phyloP scores from a whole-genome alignment of 225 moss, liverwort and hornwort genomes.

The Pseudoscleropodium purum region DNA sequence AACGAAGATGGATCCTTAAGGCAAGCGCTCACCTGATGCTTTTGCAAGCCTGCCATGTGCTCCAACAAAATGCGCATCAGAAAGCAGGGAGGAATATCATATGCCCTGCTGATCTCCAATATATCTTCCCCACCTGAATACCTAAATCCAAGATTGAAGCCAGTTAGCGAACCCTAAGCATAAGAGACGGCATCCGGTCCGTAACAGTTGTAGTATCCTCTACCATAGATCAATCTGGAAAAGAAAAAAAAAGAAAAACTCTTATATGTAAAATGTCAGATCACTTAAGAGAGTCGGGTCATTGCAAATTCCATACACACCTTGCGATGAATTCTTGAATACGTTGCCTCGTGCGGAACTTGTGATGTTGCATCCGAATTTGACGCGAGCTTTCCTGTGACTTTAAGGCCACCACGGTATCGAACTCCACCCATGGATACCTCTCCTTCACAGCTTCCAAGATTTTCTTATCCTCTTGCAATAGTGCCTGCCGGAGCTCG shows the following conservation, averaged over 20 bases:
- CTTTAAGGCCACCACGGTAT: slow-evolving; percentile 54
- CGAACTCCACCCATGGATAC: slow-evolving; percentile 46
- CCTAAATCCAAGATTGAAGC: slow-evolving; percentile 4
- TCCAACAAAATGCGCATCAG: slow-evolving; percentile 60
- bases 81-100: slow-evolving; percentile 46
- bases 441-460: slow-evolving; percentile 33
- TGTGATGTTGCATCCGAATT: slow-evolving; percentile 45
- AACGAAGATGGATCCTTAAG: slow-evolving; percentile 52
- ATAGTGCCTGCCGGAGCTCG: slow-evolving; percentile 39
- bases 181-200: background rate
- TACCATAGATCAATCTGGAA: background rate
- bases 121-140: slow-evolving; percentile 45
- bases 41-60: slow-evolving; percentile 55
- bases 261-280: background rate
- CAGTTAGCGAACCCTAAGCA: background rate
- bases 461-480: slow-evolving; percentile 28
- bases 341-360: slow-evolving; percentile 40
- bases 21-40: slow-evolving; percentile 53
- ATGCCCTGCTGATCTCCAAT: slow-evolving; percentile 42
- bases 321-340: slow-evolving; percentile 47
- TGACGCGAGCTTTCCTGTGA: slow-evolving; percentile 54
- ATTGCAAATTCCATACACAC: background rate
- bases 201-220: background rate
- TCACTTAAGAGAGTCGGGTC: background rate
- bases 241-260: background rate